Conservation (phyloP, 1,284 basidiomycete genomes). For the Rhodotorula sp. region DNA sequence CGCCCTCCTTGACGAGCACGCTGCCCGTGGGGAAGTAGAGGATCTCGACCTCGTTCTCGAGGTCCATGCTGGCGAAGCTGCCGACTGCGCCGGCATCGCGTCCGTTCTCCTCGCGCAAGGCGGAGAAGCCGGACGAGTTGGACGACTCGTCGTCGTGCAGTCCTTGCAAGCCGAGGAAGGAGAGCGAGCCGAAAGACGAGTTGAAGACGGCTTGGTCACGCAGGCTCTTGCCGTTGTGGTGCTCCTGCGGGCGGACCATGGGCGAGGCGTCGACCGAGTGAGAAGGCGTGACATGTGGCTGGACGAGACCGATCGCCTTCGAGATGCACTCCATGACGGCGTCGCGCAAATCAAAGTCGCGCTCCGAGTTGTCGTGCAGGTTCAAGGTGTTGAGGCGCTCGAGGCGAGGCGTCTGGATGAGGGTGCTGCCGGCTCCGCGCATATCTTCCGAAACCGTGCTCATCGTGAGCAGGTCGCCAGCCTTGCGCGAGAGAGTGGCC, state of each 20-base stretch:
- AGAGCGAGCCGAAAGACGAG: slow-evolving; percentile 80
- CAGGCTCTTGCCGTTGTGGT: slow-evolving; percentile 33
- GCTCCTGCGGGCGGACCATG: slow-evolving; percentile 32
- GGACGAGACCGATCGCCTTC: slow-evolving; percentile 92
- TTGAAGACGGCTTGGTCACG: slow-evolving; percentile 53
- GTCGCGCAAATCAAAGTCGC: slow-evolving; percentile 75
- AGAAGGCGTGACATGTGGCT: slow-evolving; percentile 60
- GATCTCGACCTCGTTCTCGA: slow-evolving; percentile 96
- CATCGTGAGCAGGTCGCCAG: slow-evolving; percentile 38
- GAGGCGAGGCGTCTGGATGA: slow-evolving; percentile 29
- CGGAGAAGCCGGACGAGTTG: slow-evolving; percentile 15
- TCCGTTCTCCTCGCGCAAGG: slow-evolving; percentile 6
- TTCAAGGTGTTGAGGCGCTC: slow-evolving; percentile 26
- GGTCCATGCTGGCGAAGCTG: slow-evolving; percentile 57
- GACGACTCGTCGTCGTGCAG: slow-evolving; percentile 49
- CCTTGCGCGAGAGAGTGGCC: slow-evolving; percentile 23
- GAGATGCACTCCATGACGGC: slow-evolving; percentile 97
- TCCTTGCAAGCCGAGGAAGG: slow-evolving; percentile 69
- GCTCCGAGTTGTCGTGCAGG: slow-evolving; percentile 17
- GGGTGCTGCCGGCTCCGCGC: not conserved
- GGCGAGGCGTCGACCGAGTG: slow-evolving; percentile 40
- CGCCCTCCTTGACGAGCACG: slow-evolving; percentile 82
- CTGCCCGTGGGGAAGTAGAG: slow-evolving; percentile 86
- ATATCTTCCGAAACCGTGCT: slow-evolving; percentile 28
- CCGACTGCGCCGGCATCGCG: slow-evolving; percentile 42